Percentiles rank a stretch among this genome's conserved stretches.
These are phyloP conservation scores for Mitragyna speciosa DNA, from an alignment of 257 asterid genomes.

Conservation along the genomic window DNA sequence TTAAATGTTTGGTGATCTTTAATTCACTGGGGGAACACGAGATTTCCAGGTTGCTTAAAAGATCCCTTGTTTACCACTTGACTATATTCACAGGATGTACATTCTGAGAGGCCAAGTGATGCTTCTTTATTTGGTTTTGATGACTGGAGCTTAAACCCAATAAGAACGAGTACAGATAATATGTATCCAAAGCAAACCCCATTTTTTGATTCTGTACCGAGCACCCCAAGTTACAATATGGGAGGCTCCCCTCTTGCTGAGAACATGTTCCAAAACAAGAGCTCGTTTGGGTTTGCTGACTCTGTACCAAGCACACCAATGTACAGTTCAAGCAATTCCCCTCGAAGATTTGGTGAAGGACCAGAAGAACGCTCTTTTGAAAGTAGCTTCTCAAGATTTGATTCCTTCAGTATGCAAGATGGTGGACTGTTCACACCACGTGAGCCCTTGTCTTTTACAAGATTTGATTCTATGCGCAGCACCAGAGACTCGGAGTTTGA, in stretches of 20 bases:
- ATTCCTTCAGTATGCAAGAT: constrained; percentile 56
- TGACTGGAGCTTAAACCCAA: constrained; percentile 81
- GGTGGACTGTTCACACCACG: constrained; percentile 44
- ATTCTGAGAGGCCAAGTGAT: constrained; percentile 39
- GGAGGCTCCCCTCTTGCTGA: constrained; percentile 38
- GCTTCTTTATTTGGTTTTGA: constrained; percentile 59
- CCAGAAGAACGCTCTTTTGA: constrained; percentile 44
- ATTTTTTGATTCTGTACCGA: constrained; percentile 34
- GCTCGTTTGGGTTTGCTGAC: constrained; percentile 62
- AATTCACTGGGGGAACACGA: not conserved
- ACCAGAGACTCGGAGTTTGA: constrained; percentile 67
- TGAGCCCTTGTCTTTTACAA: constrained; percentile 44
- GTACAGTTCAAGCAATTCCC: constrained; percentile 65
- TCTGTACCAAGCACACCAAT: constrained; percentile 90
- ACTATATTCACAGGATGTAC: constrained; percentile 52
- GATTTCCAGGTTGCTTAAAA: not conserved
- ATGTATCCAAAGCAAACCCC: constrained; percentile 24
- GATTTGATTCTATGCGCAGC: constrained; percentile 75
- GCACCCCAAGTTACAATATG: constrained; percentile 36
- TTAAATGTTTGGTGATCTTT: not conserved
- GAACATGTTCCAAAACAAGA: constrained; percentile 46
- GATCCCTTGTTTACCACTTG: constrained; percentile 9
- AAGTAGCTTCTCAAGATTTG: constrained; percentile 65
- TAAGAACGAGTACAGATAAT: constrained; percentile 52
- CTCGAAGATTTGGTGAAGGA: constrained; percentile 46